A percentile compares a stretch with the other conserved stretches of the same genome.
Evolutionary conservation across 2,329 filamentous ascomycete species (phyloP).

Genomic region (Shiraia bambusicola): DNA sequence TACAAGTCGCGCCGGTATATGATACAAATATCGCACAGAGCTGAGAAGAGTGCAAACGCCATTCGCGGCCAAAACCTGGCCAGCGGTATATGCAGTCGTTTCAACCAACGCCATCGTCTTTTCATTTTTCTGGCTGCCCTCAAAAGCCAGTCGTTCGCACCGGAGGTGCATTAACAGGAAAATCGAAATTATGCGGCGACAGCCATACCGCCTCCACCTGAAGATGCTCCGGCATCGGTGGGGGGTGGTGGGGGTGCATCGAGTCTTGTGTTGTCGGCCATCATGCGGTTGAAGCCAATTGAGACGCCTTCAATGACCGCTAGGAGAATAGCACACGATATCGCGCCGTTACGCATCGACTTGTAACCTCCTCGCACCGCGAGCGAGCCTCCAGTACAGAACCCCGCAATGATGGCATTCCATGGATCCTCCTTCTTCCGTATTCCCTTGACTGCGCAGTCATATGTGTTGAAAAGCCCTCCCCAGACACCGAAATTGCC

Average conservation of each 20-base stretch:
- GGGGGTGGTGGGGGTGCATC: conserved; percentile 59
- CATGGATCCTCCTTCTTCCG: conserved; percentile 96
- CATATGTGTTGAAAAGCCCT: conserved; percentile 91
- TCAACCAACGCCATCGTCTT: conserved; percentile 20
- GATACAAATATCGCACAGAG: conserved; percentile 39
- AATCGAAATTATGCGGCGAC: conserved; percentile 26
- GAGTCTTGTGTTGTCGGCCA: conserved; percentile 83
- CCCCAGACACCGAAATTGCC: conserved; percentile 99
- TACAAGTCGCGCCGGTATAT: conserved; percentile 35
- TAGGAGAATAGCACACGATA: conserved; percentile 90
- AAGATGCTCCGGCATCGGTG: conserved; percentile 24
- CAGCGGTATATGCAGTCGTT: conserved; percentile 34
- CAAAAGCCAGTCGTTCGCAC: conserved; percentile 21
- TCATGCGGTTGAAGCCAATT: conserved; percentile 92
- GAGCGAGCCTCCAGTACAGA: conserved; percentile 84
- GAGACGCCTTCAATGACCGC: conserved; percentile 97
- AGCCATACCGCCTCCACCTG: conserved; percentile 21
- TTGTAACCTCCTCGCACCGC: conserved; percentile 90
- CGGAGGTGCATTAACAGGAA: conserved; percentile 13
- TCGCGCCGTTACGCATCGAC: conserved; percentile 91
- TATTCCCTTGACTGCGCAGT: conserved; percentile 91
- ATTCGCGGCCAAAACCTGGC: conserved; percentile 28
- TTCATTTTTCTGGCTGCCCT: conserved; percentile 8
- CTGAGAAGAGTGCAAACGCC: conserved; percentile 42
- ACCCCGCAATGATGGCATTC: conserved; percentile 96